Evolutionary conservation across 2,329 filamentous ascomycete genomes (phyloP), one percentile per base, ranked within the genome.

Genomic region (Fusarium buharicum): DNA sequence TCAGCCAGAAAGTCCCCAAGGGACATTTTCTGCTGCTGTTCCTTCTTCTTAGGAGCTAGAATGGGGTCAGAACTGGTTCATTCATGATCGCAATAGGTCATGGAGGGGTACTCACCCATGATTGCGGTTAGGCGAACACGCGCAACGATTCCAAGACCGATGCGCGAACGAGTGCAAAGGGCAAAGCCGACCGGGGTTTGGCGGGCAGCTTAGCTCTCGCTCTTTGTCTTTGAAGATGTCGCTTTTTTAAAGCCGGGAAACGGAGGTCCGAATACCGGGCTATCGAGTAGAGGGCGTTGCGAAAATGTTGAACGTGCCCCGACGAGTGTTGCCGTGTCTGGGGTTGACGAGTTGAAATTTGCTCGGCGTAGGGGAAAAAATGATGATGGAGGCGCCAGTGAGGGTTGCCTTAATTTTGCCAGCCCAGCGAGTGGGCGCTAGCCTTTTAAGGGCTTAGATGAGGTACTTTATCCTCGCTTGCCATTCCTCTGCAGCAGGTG

Each of bases 21-120:
- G 84, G 91, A 92, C 91, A 99, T 94, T 86, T 96, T 99, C 88
- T 96, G 90, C 88, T 96, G 90, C 79, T 87, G 85, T 81, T 96
- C 90, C 83, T 92, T 91, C 84, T 96, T 96, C 79, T 93, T 91
- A 70, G 93, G 94, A 86, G 91, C 93, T 96, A 59, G 50, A 46
- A 51, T 56, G 36, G 52, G 43, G 47, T 58, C 55, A 62, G 64
- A 36, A 55, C 53, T 22, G 41, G 40, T 43, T 57, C 27, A 37
- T 13, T 16, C 13, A 30, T 40, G 34, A 33, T 49, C 28, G 22
- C 37, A 38, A 45, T 28, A 28, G 37, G 34, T 27, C 38, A 47
- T 14, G 40, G 55, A 57, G 45, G 46, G 39, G 37, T 55, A 72
- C 83, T 76, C 78, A 87, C 84, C 81, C 84, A 87, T 87, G 81